Base-by-base conservation (phyloP, 2,329 filamentous ascomycete genomes). In the Xylariaceae sp. region DNA sequence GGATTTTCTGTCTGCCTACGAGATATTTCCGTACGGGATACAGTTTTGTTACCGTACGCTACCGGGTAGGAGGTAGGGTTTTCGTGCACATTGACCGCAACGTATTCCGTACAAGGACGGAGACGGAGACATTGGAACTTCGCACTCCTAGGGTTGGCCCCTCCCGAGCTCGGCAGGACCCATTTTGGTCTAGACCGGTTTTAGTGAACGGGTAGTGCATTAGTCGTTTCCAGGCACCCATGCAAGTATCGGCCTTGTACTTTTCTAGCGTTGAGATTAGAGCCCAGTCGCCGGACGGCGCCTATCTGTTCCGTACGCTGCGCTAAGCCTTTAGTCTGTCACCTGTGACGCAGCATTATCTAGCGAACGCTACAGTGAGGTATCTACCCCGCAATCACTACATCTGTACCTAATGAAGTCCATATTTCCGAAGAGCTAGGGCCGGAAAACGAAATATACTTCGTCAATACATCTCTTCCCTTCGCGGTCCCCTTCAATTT, bases 131-230 rank as follows among this genome's bases (percentile, higher is more conserved):
- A 1, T 17, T 39, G 34, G 51, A 13, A 13, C 37, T 35, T 51
- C 37, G 37, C 37, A 42, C 37, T 23, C 23, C 23, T 5, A 3
- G 5, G 23, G 23, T 30, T 30, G 23, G 23, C 23, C 23, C 30
- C 23, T 51, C 49, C 23, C 23, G 23, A 51, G 23, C 49, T n/a
- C 49, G 34, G 35, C 34, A 56, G 56, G 59, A 53, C 53, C 61
- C 54, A 59, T 59, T 54, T 44, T 30, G 61, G 61, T 61, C 61
- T 45, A 59, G 61, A 62, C 56, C 54, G 44, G 18, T n/a, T 45
- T 45, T 45, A 45, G 42, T n/a, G 42, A n/a, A 45, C 42, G 42
- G 42, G 42, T 15, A 45, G 10, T 45, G 42, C 42, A 45, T 45
- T 45, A 45, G 42, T 45, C 11, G 8, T 42, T 9, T 42, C 11